Conservation (phyloP, 495 filamentous ascomycete genomes). For the Penicillium odoratum region DNA sequence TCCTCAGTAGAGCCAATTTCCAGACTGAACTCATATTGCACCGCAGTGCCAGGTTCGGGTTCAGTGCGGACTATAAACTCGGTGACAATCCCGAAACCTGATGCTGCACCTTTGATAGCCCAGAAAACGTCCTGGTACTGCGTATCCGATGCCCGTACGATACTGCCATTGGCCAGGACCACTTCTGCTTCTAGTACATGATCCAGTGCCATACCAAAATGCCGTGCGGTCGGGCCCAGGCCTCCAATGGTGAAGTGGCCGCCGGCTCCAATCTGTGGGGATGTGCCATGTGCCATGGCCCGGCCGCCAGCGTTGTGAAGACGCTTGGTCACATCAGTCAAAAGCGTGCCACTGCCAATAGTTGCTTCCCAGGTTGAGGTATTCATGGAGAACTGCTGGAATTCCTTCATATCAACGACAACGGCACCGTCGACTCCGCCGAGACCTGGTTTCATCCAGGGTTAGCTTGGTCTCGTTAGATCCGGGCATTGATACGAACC, state of each 20-base stretch:
- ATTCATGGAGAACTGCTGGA: conserved; percentile 55
- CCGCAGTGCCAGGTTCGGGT: conserved; percentile 27
- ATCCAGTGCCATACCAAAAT: conserved; percentile 66
- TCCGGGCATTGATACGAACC: conserved; percentile 8
- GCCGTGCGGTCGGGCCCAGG: conserved; percentile 59
- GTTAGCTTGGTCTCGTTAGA: conserved; percentile 34
- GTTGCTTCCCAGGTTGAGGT: conserved; percentile 55
- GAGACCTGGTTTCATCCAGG: conserved; percentile 41
- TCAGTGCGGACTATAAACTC: conserved; percentile 48
- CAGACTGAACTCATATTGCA: conserved; percentile 40
- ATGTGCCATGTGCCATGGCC: conserved; percentile 68
- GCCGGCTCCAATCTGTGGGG: conserved; percentile 66
- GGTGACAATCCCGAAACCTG: conserved; percentile 49
- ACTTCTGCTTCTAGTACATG: conserved; percentile 59
- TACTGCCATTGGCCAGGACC: conserved; percentile 60
- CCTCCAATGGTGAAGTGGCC: conserved; percentile 76
- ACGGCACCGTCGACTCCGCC: conserved; percentile 42
- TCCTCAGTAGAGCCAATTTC: conserved; percentile 33
- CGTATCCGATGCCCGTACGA: conserved; percentile 39
- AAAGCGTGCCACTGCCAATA: conserved; percentile 62
- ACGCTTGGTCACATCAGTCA: conserved; percentile 59
- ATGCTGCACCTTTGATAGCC: conserved; percentile 49
- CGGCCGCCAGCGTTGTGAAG: conserved; percentile 62
- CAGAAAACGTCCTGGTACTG: conserved; percentile 53
- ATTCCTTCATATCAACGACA: conserved; percentile 41